Conservation (phyloP, 1,284 basidiomycete genomes). For the Grifola frondosa region DNA sequence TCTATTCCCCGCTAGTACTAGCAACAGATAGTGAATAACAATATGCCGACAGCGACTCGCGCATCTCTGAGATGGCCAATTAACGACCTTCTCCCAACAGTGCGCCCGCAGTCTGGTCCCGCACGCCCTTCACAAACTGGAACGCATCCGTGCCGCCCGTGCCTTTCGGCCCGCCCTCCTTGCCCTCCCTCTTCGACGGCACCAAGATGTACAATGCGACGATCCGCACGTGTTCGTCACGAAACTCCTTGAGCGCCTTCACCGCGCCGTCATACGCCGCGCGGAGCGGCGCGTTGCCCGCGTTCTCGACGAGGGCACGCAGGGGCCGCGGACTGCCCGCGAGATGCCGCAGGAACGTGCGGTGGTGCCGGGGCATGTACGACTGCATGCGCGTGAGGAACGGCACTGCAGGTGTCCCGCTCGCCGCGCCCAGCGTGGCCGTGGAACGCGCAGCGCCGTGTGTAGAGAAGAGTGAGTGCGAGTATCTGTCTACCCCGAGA, state of each 20-base stretch:
- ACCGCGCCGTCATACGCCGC: constrained; percentile 78
- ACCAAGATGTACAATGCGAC: constrained; percentile 84
- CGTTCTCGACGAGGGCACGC: constrained; percentile 48
- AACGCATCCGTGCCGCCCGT: constrained; percentile 88
- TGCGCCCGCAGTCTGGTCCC: constrained; percentile 68
- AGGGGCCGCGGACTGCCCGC: constrained; percentile 58
- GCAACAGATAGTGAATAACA: no score
- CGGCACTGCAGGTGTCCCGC: constrained; percentile 32
- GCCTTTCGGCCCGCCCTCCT: constrained; percentile 51
- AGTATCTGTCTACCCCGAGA: constrained; percentile 76
- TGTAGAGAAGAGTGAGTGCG: constrained; percentile 34
- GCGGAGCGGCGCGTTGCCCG: constrained; percentile 37
- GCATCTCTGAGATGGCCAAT: no score
- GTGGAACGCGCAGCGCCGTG: constrained; percentile 22
- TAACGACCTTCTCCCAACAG: constrained; percentile 12
- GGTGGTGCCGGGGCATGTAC: constrained; percentile 93
- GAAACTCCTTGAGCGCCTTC: constrained; percentile 72
- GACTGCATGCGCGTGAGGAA: constrained; percentile 81
- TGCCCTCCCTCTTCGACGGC: constrained; percentile 44
- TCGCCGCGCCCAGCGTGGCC: constrained; percentile 15
- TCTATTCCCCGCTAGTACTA: no score
- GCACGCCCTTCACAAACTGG: constrained; percentile 77
- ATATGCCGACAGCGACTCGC: no score
- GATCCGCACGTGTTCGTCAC: constrained; percentile 87
- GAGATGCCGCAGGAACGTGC: constrained; percentile 85